Conservation (phyloP, 73 alveolate genomes). For the Effrenium voratum region DNA sequence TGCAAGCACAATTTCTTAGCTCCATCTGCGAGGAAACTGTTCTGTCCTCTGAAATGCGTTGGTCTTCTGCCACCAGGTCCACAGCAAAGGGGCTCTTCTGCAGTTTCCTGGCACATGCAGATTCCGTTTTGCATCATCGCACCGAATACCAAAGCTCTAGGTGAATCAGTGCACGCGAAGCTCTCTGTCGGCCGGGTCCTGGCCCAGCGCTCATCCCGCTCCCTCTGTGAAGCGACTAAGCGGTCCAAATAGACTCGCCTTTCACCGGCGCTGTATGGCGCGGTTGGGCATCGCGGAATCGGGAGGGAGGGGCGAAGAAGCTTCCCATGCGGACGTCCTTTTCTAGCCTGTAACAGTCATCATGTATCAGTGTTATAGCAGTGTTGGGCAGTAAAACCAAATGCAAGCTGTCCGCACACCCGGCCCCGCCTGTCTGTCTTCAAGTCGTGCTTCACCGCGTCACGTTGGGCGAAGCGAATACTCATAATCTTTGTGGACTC, state of each 20-base stretch:
- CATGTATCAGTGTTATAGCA: too few species aligned
- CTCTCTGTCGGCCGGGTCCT: too few species aligned
- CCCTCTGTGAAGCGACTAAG: constrained; percentile 76
- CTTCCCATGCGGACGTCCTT: not conserved
- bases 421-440: constrained; percentile 60
- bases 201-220: constrained; percentile 90
- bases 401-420: not conserved
- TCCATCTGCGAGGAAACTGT: not conserved
- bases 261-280: too few species aligned
- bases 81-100: constrained; percentile 91
- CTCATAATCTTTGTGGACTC: constrained; percentile 94
- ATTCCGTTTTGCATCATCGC: not conserved
- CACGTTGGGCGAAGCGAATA: constrained; percentile 91
- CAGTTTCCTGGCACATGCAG: constrained; percentile 29
- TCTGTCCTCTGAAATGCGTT: constrained; percentile 69
- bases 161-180: too few species aligned
- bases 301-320: too few species aligned
- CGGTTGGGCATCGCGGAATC: too few species aligned
- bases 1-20: not conserved
- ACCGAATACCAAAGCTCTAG: too few species aligned
- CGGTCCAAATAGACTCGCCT: constrained; percentile 88
- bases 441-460: constrained; percentile 88
- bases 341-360: too few species aligned
- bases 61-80: constrained; percentile 93
- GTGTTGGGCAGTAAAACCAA: too few species aligned